These are phyloP conservation scores for Xylaria telfairii DNA, from an alignment of 495 filamentous ascomycete species.

Conservation along the genomic window DNA sequence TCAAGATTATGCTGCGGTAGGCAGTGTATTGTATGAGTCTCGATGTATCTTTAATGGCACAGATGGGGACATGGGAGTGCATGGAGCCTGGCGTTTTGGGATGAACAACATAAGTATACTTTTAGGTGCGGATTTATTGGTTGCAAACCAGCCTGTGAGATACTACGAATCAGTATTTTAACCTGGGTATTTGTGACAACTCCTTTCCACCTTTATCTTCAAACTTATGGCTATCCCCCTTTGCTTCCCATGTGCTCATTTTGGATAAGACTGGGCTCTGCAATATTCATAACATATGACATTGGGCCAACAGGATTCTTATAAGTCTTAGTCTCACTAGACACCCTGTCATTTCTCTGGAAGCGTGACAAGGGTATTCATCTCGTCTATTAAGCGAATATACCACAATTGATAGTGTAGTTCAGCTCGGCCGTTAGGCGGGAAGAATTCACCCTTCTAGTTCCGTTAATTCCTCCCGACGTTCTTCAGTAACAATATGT, in stretches of 20 bases:
- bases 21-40: background rate
- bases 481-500: background rate
- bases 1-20: slow-evolving; percentile 49
- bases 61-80: slow-evolving; percentile 5
- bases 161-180: background rate
- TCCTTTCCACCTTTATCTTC: background rate
- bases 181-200: background rate
- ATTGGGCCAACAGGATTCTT: background rate
- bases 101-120: background rate
- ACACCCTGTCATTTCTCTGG: background rate
- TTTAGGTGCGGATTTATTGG: background rate
- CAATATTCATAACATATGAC: background rate
- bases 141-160: background rate
- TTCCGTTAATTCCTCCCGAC: background rate
- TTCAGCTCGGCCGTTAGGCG: background rate
- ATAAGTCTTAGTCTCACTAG: background rate
- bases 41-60: background rate
- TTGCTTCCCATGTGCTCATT: background rate
- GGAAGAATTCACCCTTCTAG: background rate
- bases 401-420: background rate
- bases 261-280: background rate
- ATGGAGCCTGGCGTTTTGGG: slow-evolving; percentile 19
- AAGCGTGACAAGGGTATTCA: background rate
- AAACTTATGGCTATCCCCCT: background rate
- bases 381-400: background rate